Percentiles rank a stretch among this genome's conserved stretches.
Evolutionary conservation across 2,329 filamentous ascomycete genomes (phyloP).

Genomic region (Calonectria hawksworthii): DNA sequence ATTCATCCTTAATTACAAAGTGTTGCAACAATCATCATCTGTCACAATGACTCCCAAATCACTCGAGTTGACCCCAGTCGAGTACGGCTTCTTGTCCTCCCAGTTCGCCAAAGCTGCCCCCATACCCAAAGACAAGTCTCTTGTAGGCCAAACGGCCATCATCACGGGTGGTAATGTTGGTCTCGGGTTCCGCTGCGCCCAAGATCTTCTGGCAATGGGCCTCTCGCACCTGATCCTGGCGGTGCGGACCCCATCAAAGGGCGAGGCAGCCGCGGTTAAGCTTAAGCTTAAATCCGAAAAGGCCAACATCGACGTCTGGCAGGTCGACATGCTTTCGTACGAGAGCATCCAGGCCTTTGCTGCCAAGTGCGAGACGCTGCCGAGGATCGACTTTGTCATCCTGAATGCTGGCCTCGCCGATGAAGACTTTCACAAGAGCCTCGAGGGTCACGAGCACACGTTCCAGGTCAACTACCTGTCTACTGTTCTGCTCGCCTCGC

Average conservation of each 20-base stretch:
- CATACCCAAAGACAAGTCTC: conserved; percentile 37
- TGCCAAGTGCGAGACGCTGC: conserved; percentile 49
- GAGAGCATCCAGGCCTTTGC: conserved; percentile 60
- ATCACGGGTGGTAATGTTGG: conserved; percentile 65
- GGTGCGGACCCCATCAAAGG: conserved; percentile 59
- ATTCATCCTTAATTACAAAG: neutral
- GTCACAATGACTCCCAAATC: conserved; percentile 43
- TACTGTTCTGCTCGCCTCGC: conserved; percentile 49
- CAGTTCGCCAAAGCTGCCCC: conserved; percentile 44
- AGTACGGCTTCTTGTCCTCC: conserved; percentile 43
- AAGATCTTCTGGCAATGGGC: conserved; percentile 54
- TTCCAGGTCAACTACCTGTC: conserved; percentile 59
- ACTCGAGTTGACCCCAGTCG: conserved; percentile 30
- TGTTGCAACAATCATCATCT: too few relatives aligned
- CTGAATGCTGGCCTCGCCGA: conserved; percentile 60
- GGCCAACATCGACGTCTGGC: conserved; percentile 62
- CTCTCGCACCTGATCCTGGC: conserved; percentile 62
- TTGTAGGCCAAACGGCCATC: conserved; percentile 58
- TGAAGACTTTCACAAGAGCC: conserved; percentile 35
- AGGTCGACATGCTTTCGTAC: conserved; percentile 63
- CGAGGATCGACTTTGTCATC: conserved; percentile 59
- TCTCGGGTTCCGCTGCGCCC: conserved; percentile 60
- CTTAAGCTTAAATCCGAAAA: conserved; percentile 38
- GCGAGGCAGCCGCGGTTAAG: conserved; percentile 53
- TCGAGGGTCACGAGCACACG: conserved; percentile 55